Conservation (phyloP, 805 yeast species). For the Candida krabiensis region DNA sequence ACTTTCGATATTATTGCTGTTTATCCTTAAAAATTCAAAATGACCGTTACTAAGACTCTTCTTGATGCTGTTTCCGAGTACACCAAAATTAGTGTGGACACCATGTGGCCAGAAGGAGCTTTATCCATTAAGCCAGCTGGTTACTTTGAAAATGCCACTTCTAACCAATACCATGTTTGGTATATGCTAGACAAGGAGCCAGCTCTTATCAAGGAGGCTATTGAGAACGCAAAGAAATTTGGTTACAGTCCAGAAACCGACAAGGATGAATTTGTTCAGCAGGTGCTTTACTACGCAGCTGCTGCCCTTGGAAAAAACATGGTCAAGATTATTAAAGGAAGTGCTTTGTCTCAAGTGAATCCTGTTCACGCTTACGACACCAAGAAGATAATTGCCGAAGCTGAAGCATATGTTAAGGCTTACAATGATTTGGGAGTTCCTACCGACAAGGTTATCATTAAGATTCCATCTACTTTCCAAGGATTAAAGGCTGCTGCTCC, state of each 20-base stretch:
- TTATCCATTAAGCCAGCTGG: conserved; percentile 11
- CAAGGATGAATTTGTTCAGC: conserved; percentile 15
- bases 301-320: conserved; percentile 24
- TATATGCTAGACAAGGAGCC: conserved; percentile 19
- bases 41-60: conserved; percentile 8
- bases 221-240: conserved; percentile 9
- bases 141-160: conserved; percentile 22
- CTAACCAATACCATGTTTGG: conserved; percentile 27
- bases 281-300: conserved; percentile 20
- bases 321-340: conserved; percentile 18
- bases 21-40: not conserved
- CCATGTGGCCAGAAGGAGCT: conserved; percentile 18
- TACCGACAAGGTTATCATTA: conserved; percentile 31
- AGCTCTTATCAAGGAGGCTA: conserved; percentile 18
- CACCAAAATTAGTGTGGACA: conserved; percentile 18
- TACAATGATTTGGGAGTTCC: conserved; percentile 32
- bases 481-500: conserved; percentile 29
- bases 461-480: conserved; percentile 35
- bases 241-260: conserved; percentile 7
- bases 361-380: conserved; percentile 28
- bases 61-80: conserved; percentile 15
- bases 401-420: conserved; percentile 27
- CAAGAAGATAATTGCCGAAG: conserved; percentile 25
- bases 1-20: too few species aligned
- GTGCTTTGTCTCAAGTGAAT: conserved; percentile 27